Evolutionary conservation across 2,329 filamentous ascomycete genomes (phyloP), one percentile per base, ranked within the genome.

Genomic region (Chaetomium sp.): DNA sequence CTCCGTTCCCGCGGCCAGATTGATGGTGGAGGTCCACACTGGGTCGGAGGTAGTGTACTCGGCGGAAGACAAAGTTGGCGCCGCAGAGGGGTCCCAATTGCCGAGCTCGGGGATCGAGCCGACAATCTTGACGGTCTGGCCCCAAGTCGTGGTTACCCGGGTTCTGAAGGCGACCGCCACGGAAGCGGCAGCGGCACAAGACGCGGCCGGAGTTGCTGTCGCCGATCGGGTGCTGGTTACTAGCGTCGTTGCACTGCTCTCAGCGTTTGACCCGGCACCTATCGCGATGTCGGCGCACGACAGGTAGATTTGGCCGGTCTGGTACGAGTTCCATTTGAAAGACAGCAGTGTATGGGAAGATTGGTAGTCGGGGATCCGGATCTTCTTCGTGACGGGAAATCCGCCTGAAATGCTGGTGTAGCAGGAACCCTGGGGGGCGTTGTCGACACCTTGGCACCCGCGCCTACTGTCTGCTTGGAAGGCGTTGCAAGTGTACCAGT

Each of bases 401-500:
- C 83, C 83, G 5, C 82, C 82, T 0, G 83, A 76, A 53, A 85
- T 85, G 19, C 79, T 81, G 0, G 83, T 85, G 58, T 74, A 78
- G 71, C 82, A 85, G 0, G 80, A 82, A n/a, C 76, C 74, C 1
- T 80, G 71, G 0, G 74, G 66, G 0, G 80, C 75, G 42, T 74
- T 74, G 66, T 83, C 81, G 31, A 84, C 82, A 1, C 80, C 81
- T 68, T 82, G 72, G 69, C 80, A 82, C 3, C 67, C 76, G 25
- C 77, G 75, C 16, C 78, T 75, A 65, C 69, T 72, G 65, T 72
- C 71, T 8, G 69, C 70, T n/a, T 76, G 69, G 67, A 81, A 82
- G 1, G 74, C 75, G 57, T 82, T 78, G 75, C 83, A 85, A 0
- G 82, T 84, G 67, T 84, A 85, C 83, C 83, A 85, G 71, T 84